A percentile compares a stretch with the other conserved stretches of the same genome.
Evolutionary conservation across 2,329 filamentous ascomycete genomes (phyloP).

Genomic region (Penicillium sp.): DNA sequence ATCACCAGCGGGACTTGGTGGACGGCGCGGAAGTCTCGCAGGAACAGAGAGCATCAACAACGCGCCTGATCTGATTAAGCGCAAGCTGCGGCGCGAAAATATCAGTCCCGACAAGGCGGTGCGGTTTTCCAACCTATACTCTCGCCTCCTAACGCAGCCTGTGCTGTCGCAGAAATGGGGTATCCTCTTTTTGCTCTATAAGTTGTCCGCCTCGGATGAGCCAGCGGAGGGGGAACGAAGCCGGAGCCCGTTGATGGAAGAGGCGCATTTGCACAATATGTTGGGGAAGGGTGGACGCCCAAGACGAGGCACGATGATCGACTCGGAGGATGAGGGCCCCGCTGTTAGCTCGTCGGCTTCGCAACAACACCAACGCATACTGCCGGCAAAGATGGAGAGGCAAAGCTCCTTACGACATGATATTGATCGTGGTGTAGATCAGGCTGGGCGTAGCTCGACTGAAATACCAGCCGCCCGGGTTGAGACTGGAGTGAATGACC

Average conservation of each 20-base stretch:
- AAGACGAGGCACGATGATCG: constrained; percentile 23
- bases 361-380: constrained; percentile 24
- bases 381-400: constrained; percentile 24
- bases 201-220: constrained; percentile 65
- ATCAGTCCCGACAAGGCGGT: constrained; percentile 71
- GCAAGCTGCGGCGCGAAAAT: constrained; percentile 76
- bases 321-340: constrained; percentile 36
- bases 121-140: constrained; percentile 87
- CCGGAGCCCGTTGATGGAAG: constrained; percentile 42
- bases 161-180: constrained; percentile 96
- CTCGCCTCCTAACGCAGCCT: constrained; percentile 80
- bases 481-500: constrained; percentile 23
- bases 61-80: constrained; percentile 87
- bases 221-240: constrained; percentile 25
- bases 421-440: constrained; percentile 20
- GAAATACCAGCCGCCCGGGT: constrained; percentile 20
- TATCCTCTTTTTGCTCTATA: constrained; percentile 86
- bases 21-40: constrained; percentile 32
- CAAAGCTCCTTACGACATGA: constrained; percentile 25
- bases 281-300: constrained; percentile 26
- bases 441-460: constrained; percentile 16
- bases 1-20: constrained; percentile 23
- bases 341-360: constrained; percentile 44
- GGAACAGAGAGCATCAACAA: constrained; percentile 66
- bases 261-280: constrained; percentile 39